Conservation (phyloP, 1,284 basidiomycete genomes). For the Ceratobasidium sp. region DNA sequence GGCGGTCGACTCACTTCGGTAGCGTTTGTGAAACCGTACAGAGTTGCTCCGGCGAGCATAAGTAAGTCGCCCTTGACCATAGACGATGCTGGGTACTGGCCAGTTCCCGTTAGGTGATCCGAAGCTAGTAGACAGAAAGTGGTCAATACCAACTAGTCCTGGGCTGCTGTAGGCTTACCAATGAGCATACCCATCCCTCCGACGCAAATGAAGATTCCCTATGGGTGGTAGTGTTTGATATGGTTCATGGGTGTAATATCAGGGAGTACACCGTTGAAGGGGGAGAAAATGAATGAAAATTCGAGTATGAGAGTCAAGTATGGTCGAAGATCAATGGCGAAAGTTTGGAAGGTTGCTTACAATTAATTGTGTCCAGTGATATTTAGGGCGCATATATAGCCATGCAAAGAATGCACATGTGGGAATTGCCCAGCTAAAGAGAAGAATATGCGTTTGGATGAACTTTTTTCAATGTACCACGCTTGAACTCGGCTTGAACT, state of each 20-base stretch:
- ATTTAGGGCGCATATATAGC: constrained; percentile 77
- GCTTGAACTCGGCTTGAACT: constrained; percentile 54
- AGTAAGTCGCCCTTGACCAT: constrained; percentile 81
- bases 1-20: not conserved
- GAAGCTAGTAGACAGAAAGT: constrained; percentile 44
- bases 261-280: constrained; percentile 17
- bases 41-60: constrained; percentile 81
- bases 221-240: constrained; percentile 2
- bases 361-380: constrained; percentile 80
- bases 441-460: not conserved
- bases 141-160: constrained; percentile 63
- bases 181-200: constrained; percentile 78
- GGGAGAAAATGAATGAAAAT: constrained; percentile 27
- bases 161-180: constrained; percentile 57
- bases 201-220: constrained; percentile 77
- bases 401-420: constrained; percentile 80
- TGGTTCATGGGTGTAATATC: constrained; percentile 7
- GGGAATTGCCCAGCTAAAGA: constrained; percentile 79
- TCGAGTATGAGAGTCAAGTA: constrained; percentile 51
- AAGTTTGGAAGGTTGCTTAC: constrained; percentile 40
- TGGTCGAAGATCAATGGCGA: not conserved
- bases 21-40: constrained; percentile 79
- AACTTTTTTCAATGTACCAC: not conserved
- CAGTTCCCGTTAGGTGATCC: constrained; percentile 47
- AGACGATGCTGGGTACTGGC: constrained; percentile 58